A percentile compares a stretch with the other conserved stretches of the same genome.
Conservation (phyloP, 108 stramenopile species). For the Discostella stelligeroides region DNA sequence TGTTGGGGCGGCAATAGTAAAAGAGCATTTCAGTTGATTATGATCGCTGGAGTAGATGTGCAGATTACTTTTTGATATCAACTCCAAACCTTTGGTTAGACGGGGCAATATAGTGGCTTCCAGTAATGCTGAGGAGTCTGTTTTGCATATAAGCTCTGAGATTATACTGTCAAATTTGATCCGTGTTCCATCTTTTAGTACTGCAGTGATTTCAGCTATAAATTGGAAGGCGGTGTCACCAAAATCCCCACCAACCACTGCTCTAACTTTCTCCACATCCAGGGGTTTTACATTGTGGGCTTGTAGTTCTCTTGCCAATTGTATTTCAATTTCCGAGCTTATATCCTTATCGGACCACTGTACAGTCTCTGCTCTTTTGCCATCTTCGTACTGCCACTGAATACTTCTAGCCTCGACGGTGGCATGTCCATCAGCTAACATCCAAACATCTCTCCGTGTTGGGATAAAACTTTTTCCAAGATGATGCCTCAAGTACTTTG, state of each 20-base stretch:
- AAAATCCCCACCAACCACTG: not conserved
- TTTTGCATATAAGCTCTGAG: not conserved
- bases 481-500: not conserved
- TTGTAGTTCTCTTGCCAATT: not conserved
- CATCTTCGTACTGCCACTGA: not conserved
- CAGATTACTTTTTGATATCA: not conserved
- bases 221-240: not conserved
- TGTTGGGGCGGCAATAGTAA: no score
- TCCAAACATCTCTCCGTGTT: not conserved
- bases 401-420: not conserved
- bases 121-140: not conserved
- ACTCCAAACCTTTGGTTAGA: not conserved
- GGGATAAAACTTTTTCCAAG: not conserved
- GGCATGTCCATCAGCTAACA: not conserved
- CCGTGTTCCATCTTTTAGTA: not conserved
- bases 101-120: not conserved
- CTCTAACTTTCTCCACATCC: not conserved
- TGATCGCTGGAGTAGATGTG: not conserved
- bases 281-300: not conserved
- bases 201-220: not conserved
- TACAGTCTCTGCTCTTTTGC: not conserved
- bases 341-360: conserved; percentile 1
- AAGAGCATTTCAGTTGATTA: not conserved
- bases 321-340: not conserved
- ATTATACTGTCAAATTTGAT: not conserved